Base-by-base conservation (phyloP, 495 filamentous ascomycete genomes). In the Darksidea phi region DNA sequence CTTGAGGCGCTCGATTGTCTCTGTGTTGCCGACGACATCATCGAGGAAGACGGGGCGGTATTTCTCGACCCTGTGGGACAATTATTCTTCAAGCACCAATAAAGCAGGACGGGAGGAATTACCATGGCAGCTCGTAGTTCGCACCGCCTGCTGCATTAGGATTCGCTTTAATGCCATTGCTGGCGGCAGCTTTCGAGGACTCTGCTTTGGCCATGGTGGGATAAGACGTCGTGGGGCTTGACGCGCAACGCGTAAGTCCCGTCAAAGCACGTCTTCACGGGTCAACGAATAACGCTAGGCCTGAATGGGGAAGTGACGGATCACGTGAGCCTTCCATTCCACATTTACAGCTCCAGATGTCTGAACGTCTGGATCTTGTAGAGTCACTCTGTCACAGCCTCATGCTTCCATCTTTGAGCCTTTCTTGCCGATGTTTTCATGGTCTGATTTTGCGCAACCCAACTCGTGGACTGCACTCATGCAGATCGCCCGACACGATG, bases 1-100 rank as follows among this genome's bases (percentile, higher is more conserved):
- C 74, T 99, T 97, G 66, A 99, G 79, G 18, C 94, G 88, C 74
- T 97, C 95, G 67, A 99, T 87, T 0, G 94, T 99, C 72, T 99
- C 94, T 12, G 86, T 95, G 72, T 99, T 99, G 61, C 94, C 94
- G 54, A 97, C 95, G 49, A 99, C 85, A 71, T 99, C 94, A 76
- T 97, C 91, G 34, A 99, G 87, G 77, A 91, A 89, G 50, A 92
- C 78, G 0, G 94, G 94, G 42, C 94, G 84, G 76, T 99, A 99
- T 73, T 99, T 99, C 75, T 99, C 94, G 37, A 99, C 95, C 94
- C 94, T 97, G 61, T 32, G 18, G 13, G 25, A 3, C 61, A 20
- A 62, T 70, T 70, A 63, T 10, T 32, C 10, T 3, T 4, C 28
- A 13, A 18, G n/a, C 25, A 5, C 18, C n/a, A 42, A 11, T 24